These are phyloP conservation scores for Bimuria novae-zelandiae DNA, from an alignment of 2,329 filamentous ascomycete genomes.

Conservation along the genomic window DNA sequence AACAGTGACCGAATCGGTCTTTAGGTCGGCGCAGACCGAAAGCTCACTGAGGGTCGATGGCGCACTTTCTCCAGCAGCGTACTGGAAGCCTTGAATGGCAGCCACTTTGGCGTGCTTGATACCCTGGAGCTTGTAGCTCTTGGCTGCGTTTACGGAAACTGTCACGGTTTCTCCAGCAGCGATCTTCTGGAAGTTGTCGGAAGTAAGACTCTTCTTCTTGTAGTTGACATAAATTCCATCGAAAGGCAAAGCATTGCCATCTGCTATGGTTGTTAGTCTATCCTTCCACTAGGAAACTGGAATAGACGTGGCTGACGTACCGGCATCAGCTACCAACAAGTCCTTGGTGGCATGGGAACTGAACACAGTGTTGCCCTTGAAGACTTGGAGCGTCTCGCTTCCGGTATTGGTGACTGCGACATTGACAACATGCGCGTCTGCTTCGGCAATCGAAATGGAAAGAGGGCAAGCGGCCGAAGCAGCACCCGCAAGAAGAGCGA, in stretches of 20 bases:
- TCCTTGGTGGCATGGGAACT: constrained; percentile 20
- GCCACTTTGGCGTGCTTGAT: constrained; percentile 17
- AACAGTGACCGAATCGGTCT: constrained; percentile 10
- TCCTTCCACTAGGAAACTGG: neutral
- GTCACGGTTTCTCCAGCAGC: constrained; percentile 18
- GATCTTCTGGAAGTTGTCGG: constrained; percentile 17
- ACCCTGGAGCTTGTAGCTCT: constrained; percentile 21
- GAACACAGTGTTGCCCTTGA: constrained; percentile 23
- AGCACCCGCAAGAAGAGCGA: constrained; percentile 16
- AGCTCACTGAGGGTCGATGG: constrained; percentile 10
- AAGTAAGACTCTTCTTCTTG: constrained; percentile 13
- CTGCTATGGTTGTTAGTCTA: constrained; percentile 5
- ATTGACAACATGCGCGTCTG: constrained; percentile 11
- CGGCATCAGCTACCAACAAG: constrained; percentile 16
- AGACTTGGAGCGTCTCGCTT: constrained; percentile 15
- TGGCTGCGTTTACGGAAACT: constrained; percentile 19
- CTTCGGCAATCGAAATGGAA: constrained; percentile 10
- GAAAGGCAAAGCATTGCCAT: constrained; percentile 17
- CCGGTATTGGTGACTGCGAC: constrained; percentile 16
- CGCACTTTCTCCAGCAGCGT: constrained; percentile 11
- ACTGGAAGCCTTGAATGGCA: constrained; percentile 17
- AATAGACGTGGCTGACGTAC: constrained; percentile 4
- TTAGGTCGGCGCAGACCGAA: constrained; percentile 11
- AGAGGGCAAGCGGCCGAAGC: constrained; percentile 18
- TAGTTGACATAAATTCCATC: constrained; percentile 20